Base-by-base conservation (phyloP, 306 rosid species). In the Cucurbita ficifolia region DNA sequence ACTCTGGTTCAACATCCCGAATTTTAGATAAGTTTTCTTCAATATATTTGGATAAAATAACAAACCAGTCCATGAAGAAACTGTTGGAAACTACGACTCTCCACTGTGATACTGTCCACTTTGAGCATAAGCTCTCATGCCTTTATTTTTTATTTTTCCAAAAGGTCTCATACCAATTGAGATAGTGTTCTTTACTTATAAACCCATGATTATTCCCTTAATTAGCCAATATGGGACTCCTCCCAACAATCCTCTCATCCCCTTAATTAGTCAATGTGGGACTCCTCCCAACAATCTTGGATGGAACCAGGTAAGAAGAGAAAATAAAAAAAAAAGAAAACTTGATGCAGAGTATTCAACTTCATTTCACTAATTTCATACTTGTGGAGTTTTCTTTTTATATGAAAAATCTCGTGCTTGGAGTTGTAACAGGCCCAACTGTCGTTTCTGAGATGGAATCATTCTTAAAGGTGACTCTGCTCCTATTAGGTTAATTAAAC, bases 1-100 rank as follows among this genome's bases (percentile, higher is more conserved):
- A 87, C 76, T 90, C 95, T 48, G 97, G 89, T 77, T 94, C 97
- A 16, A 94, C 98, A 84, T 89, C 87, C 5, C 96, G 98, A 43
- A 90, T 94, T 84, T 90, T 94, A 42, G 97, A 81, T 75, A 90
- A 94, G 75, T 94, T 94, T 77, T 94, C 98, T 77, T 90, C 84
- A 45, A 94, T 90, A 76, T 89, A 94, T 83, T 96, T 94, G 83
- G 38, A 68, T 8, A 16, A 18, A 46, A 43, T 24, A 7, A 18
- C 29, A 19, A 46, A 1, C 56, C 8, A 46, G 33, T 16, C 38
- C 13, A 54, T 48, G 33, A 69, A 48, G 42, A 46, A 69, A 0
- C 33, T 2, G 33, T 29, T 29, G 1, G 33, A 29, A 29, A 29
- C 3, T 29, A 29, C 33, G 33, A 29, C 3, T 29, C 33, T 29